Conservation (phyloP, 1,284 basidiomycete species). For the Pseudozyma sp. region DNA sequence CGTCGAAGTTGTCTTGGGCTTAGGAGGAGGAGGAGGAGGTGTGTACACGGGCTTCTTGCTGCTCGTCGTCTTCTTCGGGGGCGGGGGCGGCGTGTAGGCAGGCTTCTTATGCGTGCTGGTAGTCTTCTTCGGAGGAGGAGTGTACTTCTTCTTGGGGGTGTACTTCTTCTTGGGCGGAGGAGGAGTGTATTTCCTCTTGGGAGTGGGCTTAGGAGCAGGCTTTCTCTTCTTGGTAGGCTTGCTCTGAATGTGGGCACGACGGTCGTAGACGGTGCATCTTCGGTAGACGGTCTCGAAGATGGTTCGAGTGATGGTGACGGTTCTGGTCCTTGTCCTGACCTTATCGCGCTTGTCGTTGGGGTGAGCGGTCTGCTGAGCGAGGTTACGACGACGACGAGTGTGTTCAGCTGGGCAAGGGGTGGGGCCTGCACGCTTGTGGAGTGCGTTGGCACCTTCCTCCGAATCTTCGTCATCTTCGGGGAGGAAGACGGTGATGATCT, state of each 20-base stretch:
- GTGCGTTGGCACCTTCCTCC: conserved; percentile 7
- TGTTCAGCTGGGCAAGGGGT: conserved; percentile 35
- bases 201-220: background rate
- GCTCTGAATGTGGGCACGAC: conserved; percentile 5
- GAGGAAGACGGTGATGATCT: conserved; percentile 47
- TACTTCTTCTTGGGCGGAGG: background rate
- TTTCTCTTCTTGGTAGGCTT: background rate
- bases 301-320: conserved; percentile 27
- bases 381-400: conserved; percentile 22
- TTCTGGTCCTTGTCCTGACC: conserved; percentile 19
- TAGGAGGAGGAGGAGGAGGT: conserved; percentile 1
- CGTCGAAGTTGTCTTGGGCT: conserved; percentile 5
- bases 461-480: conserved; percentile 18
- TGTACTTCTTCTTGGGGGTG: background rate
- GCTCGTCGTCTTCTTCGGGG: conserved; percentile 10
- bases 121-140: background rate
- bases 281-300: conserved; percentile 41
- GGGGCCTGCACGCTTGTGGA: conserved; percentile 32
- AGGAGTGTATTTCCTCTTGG: background rate
- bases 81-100: background rate
- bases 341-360: conserved; percentile 32
- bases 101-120: conserved; percentile 10
- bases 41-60: conserved; percentile 1
- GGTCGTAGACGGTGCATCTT: conserved; percentile 27
- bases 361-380: conserved; percentile 16